phyloP scores from a whole-genome alignment of 148 eudicot species.

The Rhododendron williamsianum region DNA sequence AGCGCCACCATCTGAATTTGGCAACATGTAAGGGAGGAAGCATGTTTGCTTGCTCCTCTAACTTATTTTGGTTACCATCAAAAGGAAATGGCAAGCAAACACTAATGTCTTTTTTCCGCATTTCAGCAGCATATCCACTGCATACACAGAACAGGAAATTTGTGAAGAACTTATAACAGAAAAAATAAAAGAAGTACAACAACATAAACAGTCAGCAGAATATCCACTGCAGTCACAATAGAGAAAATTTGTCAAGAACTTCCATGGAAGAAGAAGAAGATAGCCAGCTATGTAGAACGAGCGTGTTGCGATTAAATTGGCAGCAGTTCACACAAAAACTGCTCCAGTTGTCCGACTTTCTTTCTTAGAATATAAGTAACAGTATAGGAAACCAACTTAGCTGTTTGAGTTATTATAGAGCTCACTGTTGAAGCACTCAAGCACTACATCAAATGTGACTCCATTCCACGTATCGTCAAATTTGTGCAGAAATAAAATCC shows the following conservation, averaged over 20 bases:
- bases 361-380: neutral
- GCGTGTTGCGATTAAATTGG: neutral
- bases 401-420: neutral
- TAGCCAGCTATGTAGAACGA: neutral
- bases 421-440: neutral
- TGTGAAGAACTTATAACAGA: neutral
- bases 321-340: neutral
- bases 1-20: slow-evolving; percentile 57
- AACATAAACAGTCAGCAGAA: slow-evolving; percentile 26
- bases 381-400: neutral
- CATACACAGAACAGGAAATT: slow-evolving; percentile 5
- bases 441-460: neutral
- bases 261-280: neutral
- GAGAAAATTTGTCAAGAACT: neutral
- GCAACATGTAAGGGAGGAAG: slow-evolving; percentile 54
- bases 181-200: neutral
- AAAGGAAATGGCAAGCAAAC: slow-evolving; percentile 48
- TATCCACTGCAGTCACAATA: slow-evolving; percentile 43
- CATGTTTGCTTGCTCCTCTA: slow-evolving; percentile 16
- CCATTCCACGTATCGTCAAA: neutral
- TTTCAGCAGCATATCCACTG: slow-evolving; percentile 66
- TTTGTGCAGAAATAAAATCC: neutral
- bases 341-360: neutral
- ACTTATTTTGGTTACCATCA: slow-evolving; percentile 11
- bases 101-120: slow-evolving; percentile 43